These are phyloP conservation scores for Chrysoporthe deuterocubensis DNA, from an alignment of 2,329 filamentous ascomycete genomes.

Conservation along the genomic window DNA sequence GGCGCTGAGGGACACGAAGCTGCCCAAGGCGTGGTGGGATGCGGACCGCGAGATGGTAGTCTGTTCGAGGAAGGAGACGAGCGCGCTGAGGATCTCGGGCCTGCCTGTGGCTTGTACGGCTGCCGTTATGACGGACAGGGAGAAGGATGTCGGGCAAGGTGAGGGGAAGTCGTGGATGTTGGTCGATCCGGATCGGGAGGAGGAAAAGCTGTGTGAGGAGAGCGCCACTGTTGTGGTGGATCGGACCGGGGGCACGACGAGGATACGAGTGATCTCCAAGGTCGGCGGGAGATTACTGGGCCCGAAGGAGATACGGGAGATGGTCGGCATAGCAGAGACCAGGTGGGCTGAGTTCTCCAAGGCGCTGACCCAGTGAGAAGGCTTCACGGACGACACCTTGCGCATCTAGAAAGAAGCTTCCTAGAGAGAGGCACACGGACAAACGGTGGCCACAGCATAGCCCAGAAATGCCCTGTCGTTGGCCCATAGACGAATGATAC, in stretches of 20 bases:
- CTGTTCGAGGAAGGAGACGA: constrained; percentile 65
- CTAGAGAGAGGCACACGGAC: too few relatives aligned
- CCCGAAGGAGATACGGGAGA: constrained; percentile 61
- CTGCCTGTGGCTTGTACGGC: constrained; percentile 79
- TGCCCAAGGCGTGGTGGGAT: constrained; percentile 85
- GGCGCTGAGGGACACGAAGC: constrained; percentile 74
- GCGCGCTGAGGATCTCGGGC: constrained; percentile 62
- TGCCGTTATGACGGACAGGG: constrained; percentile 73
- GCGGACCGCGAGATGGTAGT: constrained; percentile 77
- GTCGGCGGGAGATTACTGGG: constrained; percentile 76
- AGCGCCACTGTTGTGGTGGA: constrained; percentile 84
- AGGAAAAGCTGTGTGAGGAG: constrained; percentile 85
- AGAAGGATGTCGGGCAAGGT: constrained; percentile 47
- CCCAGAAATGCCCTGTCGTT: not conserved
- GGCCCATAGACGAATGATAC: constrained; percentile 35
- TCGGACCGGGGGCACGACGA: constrained; percentile 52
- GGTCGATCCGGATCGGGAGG: constrained; percentile 85
- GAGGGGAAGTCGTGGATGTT: constrained; percentile 72
- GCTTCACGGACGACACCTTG: not conserved
- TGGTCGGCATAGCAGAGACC: constrained; percentile 62
- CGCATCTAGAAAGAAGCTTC: too few relatives aligned
- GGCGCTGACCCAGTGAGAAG: constrained; percentile 37
- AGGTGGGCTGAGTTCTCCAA: constrained; percentile 66
- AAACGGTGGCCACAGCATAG: too few relatives aligned
- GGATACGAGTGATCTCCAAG: constrained; percentile 78